A percentile compares a stretch with the other conserved stretches of the same genome.
These are phyloP conservation scores for Pugionium cornutum DNA, from an alignment of 345 rosid genomes.

Conservation along the genomic window DNA sequence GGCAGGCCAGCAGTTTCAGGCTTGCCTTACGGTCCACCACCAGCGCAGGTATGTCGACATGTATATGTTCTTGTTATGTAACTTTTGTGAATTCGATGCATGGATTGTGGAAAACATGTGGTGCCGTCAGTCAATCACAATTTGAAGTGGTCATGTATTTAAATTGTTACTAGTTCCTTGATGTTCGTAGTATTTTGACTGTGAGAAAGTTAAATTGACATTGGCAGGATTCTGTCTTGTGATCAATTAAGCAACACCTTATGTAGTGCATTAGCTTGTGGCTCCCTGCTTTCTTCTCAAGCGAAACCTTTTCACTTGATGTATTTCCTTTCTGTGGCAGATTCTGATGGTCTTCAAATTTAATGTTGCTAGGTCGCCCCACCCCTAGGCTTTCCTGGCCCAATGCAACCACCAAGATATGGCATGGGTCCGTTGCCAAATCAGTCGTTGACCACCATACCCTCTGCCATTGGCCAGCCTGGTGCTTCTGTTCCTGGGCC, in stretches of 20 bases:
- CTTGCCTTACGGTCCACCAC: slow-evolving; percentile 68
- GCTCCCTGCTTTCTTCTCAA: slow-evolving; percentile 15
- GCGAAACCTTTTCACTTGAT: slow-evolving; percentile 30
- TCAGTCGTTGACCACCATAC: slow-evolving; percentile 80
- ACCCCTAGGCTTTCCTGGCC: slow-evolving; percentile 60
- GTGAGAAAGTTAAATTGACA: slow-evolving; percentile 9
- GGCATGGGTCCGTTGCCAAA: slow-evolving; percentile 83
- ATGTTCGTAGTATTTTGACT: slow-evolving; percentile 4
- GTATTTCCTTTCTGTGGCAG: slow-evolving; percentile 28
- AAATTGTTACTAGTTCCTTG: slow-evolving; percentile 2
- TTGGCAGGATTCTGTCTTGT: slow-evolving; percentile 11
- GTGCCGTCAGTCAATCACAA: slow-evolving; percentile 6
- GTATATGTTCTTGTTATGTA: slow-evolving; percentile 26
- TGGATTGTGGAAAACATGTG: slow-evolving; percentile 18
- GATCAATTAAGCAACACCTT: slow-evolving; percentile 5
- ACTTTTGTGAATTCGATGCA: background rate
- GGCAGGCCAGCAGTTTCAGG: slow-evolving; percentile 48
- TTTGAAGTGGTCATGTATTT: background rate
- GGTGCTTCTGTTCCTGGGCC: slow-evolving; percentile 67
- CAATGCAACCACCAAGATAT: slow-evolving; percentile 62
- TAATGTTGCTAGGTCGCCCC: slow-evolving; percentile 56
- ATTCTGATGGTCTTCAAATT: slow-evolving; percentile 38
- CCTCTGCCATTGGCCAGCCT: slow-evolving; percentile 76
- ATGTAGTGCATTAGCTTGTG: slow-evolving; percentile 17
- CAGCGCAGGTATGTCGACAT: slow-evolving; percentile 52